Evolutionary conservation across 2,329 filamentous ascomycete genomes (phyloP).

Genomic region (Ceratocystis albifundus): DNA sequence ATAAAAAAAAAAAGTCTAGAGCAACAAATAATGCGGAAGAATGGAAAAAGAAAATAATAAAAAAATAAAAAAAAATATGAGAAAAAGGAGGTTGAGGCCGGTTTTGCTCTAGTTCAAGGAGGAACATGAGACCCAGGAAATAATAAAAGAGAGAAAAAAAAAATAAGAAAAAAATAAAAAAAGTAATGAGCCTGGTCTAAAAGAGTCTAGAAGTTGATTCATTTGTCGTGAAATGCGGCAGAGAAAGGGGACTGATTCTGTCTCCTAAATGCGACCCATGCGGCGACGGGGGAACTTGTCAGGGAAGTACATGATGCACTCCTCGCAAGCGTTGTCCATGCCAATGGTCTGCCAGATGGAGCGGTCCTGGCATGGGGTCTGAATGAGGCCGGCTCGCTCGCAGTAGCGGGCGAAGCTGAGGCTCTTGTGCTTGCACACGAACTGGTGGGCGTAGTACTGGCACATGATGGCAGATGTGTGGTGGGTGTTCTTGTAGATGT

Average conservation of each 20-base stretch:
- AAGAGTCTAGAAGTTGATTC: neutral
- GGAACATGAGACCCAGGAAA: neutral
- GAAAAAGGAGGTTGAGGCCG: neutral
- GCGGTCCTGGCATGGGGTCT: constrained; percentile 30
- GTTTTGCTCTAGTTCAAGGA: neutral
- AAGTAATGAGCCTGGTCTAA: neutral
- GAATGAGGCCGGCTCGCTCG: constrained; percentile 30
- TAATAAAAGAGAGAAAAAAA: neutral
- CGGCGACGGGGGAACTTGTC: constrained; percentile 26
- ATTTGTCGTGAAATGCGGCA: too few species aligned
- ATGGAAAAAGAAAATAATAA: neutral
- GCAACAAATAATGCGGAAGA: neutral
- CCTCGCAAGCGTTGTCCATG: constrained; percentile 31
- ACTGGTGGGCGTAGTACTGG: constrained; percentile 33
- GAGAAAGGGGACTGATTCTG: neutral
- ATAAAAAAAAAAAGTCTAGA: constrained; percentile 15
- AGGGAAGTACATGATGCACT: constrained; percentile 29
- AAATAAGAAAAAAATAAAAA: too few species aligned
- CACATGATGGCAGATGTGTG: constrained; percentile 28
- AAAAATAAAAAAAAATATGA: neutral
- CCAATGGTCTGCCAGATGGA: constrained; percentile 32
- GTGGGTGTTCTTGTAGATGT: neutral
- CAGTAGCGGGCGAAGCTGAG: constrained; percentile 32
- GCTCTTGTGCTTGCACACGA: constrained; percentile 30
- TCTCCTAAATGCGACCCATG: constrained; percentile 12